A percentile compares a stretch with the other conserved stretches of the same genome.
Evolutionary conservation across 139 green algal species (phyloP).

Genomic region (Picochlorum sp.): DNA sequence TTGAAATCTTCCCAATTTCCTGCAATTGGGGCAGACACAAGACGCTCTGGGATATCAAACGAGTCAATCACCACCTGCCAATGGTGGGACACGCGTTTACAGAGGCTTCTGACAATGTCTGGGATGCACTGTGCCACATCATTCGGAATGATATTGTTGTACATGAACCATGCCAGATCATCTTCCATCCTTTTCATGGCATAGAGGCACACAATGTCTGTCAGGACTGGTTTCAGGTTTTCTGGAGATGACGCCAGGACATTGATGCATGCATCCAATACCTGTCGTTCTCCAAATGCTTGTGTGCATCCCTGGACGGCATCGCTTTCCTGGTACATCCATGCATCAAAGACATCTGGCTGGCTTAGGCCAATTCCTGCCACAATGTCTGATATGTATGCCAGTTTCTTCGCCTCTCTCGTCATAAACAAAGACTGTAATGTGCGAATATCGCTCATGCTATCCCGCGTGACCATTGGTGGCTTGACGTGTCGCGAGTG

Average conservation of each 20-base stretch:
- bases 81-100: slow-evolving; percentile 35
- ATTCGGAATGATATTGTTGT: slow-evolving; percentile 45
- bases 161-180: slow-evolving; percentile 69
- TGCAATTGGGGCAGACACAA: slow-evolving; percentile 76
- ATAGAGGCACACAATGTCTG: slow-evolving; percentile 49
- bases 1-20: slow-evolving; percentile 80
- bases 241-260: slow-evolving; percentile 17
- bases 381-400: slow-evolving; percentile 47
- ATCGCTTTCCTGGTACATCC: slow-evolving; percentile 81
- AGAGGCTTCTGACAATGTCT: slow-evolving; percentile 37
- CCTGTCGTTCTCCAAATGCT: slow-evolving; percentile 72
- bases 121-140: slow-evolving; percentile 32
- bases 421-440: slow-evolving; percentile 33
- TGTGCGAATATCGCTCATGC: slow-evolving; percentile 20
- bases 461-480: slow-evolving; percentile 10
- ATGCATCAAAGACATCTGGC: slow-evolving; percentile 67
- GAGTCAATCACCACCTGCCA: slow-evolving; percentile 43
- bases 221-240: slow-evolving; percentile 35
- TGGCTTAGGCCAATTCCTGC: background rate
- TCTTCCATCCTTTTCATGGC: slow-evolving; percentile 56
- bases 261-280: slow-evolving; percentile 52
- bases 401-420: slow-evolving; percentile 54
- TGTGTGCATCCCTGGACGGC: slow-evolving; percentile 53
- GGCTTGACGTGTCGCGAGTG: slow-evolving; percentile 5
- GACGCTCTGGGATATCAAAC: slow-evolving; percentile 79